Evolutionary conservation across 257 asterid species (phyloP).

Genomic region (Capsicum baccatum): DNA sequence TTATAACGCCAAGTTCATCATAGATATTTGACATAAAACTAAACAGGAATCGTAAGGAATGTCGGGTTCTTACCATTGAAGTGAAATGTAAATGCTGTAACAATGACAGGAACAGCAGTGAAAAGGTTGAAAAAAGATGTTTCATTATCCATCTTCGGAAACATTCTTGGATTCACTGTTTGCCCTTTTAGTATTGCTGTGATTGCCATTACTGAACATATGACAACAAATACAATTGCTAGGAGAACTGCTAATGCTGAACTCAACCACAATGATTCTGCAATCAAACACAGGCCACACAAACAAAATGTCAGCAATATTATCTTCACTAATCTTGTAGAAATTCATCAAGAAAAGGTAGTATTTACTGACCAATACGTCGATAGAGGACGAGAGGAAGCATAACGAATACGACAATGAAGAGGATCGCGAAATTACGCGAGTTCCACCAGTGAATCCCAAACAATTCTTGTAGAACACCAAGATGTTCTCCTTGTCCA

Average conservation of each 20-base stretch:
- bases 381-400: slow-evolving; percentile 80
- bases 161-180: slow-evolving; percentile 60
- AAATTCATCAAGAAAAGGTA: background rate
- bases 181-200: slow-evolving; percentile 65
- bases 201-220: slow-evolving; percentile 83
- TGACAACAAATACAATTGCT: slow-evolving; percentile 83
- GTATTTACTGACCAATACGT: slow-evolving; percentile 67
- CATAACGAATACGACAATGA: slow-evolving; percentile 65
- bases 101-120: slow-evolving; percentile 91
- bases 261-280: slow-evolving; percentile 87
- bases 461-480: slow-evolving; percentile 91
- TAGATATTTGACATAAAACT: background rate
- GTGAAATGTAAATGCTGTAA: slow-evolving; percentile 89
- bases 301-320: background rate
- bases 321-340: background rate
- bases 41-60: background rate
- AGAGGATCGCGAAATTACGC: slow-evolving; percentile 72
- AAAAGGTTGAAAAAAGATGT: slow-evolving; percentile 87
- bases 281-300: slow-evolving; percentile 32
- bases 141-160: slow-evolving; percentile 62
- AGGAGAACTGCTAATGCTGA: slow-evolving; percentile 42
- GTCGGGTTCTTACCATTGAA: slow-evolving; percentile 69
- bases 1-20: background rate
- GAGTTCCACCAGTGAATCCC: slow-evolving; percentile 94
- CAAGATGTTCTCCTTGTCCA: slow-evolving; percentile 81